Conservation (phyloP, 805 yeast genomes). For the Debaryomyces maramus region DNA sequence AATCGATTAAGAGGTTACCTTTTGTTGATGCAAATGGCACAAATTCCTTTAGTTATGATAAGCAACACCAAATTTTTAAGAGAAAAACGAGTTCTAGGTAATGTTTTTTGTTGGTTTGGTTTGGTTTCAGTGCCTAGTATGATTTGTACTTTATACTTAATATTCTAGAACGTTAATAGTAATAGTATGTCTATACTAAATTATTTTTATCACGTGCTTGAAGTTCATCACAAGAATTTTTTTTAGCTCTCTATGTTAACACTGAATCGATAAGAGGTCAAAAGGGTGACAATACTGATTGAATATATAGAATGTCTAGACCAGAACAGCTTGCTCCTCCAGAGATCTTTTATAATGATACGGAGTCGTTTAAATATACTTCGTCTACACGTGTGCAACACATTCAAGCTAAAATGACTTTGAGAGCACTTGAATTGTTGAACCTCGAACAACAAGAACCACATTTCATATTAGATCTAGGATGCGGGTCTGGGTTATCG, state of each 20-base stretch:
- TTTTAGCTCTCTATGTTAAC: too few species aligned
- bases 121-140: slow-evolving; percentile 87
- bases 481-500: slow-evolving; percentile 95
- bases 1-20: slow-evolving; percentile 78
- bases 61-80: slow-evolving; percentile 60
- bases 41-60: slow-evolving; percentile 73
- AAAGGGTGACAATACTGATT: background rate
- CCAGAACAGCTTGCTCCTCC: slow-evolving; percentile 98
- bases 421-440: slow-evolving; percentile 84
- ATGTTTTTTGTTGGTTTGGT: slow-evolving; percentile 87
- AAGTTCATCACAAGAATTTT: slow-evolving; percentile 3
- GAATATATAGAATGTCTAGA: slow-evolving; percentile 65
- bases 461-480: slow-evolving; percentile 81
- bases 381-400: slow-evolving; percentile 95
- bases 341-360: slow-evolving; percentile 88
- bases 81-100: slow-evolving; percentile 63
- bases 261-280: background rate
- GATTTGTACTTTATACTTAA: slow-evolving; percentile 78
- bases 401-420: slow-evolving; percentile 96
- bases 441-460: slow-evolving; percentile 62
- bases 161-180: slow-evolving; percentile 54
- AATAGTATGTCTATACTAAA: too few species aligned
- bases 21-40: slow-evolving; percentile 79
- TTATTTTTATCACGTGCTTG: background rate
- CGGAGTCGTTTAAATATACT: slow-evolving; percentile 88